These are phyloP conservation scores for Pluteus cervinus DNA, from an alignment of 768 basidiomycete species.

Conservation along the genomic window DNA sequence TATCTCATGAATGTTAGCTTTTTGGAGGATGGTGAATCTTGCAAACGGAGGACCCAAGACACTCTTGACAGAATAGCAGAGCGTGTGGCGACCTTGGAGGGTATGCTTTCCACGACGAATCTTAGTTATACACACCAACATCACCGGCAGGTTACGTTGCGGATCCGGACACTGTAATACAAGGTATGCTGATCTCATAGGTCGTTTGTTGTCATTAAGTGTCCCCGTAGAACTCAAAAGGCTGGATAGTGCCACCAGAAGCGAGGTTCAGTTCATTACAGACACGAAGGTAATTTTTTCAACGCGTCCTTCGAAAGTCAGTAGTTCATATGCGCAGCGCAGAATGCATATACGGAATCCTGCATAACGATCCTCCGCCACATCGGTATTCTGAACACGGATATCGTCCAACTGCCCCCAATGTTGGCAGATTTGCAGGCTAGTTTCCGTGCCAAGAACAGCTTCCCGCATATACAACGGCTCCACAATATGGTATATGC, in stretches of 20 bases:
- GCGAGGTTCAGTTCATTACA: slow-evolving; percentile 52
- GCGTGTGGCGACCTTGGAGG: slow-evolving; percentile 44
- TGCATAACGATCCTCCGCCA: slow-evolving; percentile 62
- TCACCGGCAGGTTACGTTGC: too few relatives aligned
- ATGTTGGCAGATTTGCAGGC: slow-evolving; percentile 60
- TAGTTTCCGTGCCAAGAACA: slow-evolving; percentile 68
- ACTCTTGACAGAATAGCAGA: slow-evolving; percentile 50
- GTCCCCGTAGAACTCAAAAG: slow-evolving; percentile 45
- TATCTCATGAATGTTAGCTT: slow-evolving; percentile 28
- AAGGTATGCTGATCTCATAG: slow-evolving; percentile 4
- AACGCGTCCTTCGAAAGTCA: slow-evolving; percentile 6
- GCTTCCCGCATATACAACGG: slow-evolving; percentile 87
- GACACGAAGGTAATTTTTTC: slow-evolving; percentile 41
- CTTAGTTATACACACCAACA: background rate
- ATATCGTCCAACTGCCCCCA: slow-evolving; percentile 69
- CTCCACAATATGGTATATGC: slow-evolving; percentile 88
- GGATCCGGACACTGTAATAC: slow-evolving; percentile 3
- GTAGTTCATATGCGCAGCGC: slow-evolving; percentile 18
- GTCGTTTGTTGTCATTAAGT: background rate
- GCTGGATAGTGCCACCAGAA: slow-evolving; percentile 53
- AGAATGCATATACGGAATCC: slow-evolving; percentile 73
- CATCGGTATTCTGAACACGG: slow-evolving; percentile 77
- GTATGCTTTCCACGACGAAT: slow-evolving; percentile 20
- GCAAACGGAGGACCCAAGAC: slow-evolving; percentile 52
- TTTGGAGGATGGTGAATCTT: slow-evolving; percentile 54